Conservation (phyloP, 805 yeast genomes). For the Cyberlindnera petersonii region DNA sequence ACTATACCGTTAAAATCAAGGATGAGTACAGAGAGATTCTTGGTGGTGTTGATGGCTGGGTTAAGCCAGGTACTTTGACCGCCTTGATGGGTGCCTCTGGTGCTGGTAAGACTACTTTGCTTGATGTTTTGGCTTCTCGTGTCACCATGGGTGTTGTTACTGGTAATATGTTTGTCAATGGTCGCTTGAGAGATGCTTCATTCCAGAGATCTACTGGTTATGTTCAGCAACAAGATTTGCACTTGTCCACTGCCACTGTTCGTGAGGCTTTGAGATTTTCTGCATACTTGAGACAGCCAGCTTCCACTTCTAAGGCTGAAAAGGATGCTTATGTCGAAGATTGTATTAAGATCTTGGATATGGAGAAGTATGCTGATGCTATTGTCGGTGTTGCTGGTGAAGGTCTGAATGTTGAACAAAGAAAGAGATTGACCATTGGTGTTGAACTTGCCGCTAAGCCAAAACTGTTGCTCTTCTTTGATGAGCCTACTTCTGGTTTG, state of each 20-base stretch:
- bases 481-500: conserved; percentile 67
- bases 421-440: conserved; percentile 64
- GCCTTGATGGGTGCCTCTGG: conserved; percentile 79
- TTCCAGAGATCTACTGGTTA: conserved; percentile 56
- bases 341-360: conserved; percentile 57
- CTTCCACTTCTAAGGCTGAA: conserved; percentile 44
- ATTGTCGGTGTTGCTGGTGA: conserved; percentile 72
- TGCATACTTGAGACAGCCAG: conserved; percentile 66
- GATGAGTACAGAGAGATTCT: conserved; percentile 57
- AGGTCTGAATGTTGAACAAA: conserved; percentile 61
- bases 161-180: conserved; percentile 65
- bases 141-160: conserved; percentile 67
- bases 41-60: conserved; percentile 74
- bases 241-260: conserved; percentile 60
- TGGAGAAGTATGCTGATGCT: conserved; percentile 65
- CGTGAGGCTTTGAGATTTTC: conserved; percentile 68
- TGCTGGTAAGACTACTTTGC: conserved; percentile 75
- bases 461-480: conserved; percentile 53
- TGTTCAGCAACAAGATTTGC: conserved; percentile 76
- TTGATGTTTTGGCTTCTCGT: conserved; percentile 68
- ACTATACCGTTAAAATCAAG: conserved; percentile 65
- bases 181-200: conserved; percentile 53
- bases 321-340: conserved; percentile 65
- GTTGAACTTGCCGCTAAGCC: conserved; percentile 68
- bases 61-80: conserved; percentile 76